Conservation (phyloP, 192 early-diverging fungal genomes). For the Coemansia sp. region DNA sequence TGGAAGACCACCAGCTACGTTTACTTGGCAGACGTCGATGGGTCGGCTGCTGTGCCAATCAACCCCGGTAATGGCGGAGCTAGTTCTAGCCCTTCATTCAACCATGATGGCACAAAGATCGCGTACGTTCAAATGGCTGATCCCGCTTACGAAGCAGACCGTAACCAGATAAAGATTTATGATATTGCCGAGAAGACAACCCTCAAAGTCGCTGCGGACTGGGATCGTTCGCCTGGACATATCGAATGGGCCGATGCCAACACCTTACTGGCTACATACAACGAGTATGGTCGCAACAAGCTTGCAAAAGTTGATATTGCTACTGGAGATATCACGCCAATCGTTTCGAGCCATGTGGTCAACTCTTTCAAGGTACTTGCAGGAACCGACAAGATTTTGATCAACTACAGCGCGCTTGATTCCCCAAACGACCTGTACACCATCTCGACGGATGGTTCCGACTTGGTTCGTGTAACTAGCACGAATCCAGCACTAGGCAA, state of each 20-base stretch:
- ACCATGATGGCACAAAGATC: constrained; percentile 64
- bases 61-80: constrained; percentile 60
- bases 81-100: constrained; percentile 66
- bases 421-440: constrained; percentile 58
- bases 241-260: constrained; percentile 60
- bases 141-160: constrained; percentile 77
- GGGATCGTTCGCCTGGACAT: constrained; percentile 64
- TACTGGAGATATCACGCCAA: constrained; percentile 48
- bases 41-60: constrained; percentile 47
- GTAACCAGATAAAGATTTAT: constrained; percentile 69
- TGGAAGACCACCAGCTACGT: constrained; percentile 79
- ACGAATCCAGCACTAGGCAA: constrained; percentile 42
- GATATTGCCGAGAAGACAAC: constrained; percentile 45
- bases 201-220: constrained; percentile 40
- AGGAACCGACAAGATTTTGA: constrained; percentile 47
- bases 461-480: constrained; percentile 45
- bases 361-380: constrained; percentile 51
- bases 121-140: constrained; percentile 76
- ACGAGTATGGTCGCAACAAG: constrained; percentile 70
- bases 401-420: constrained; percentile 58
- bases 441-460: constrained; percentile 38
- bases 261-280: constrained; percentile 63
- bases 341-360: constrained; percentile 58
- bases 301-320: constrained; percentile 62
- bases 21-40: constrained; percentile 63